Evolutionary conservation across 129 eudicot genomes (phyloP), one percentile per base, ranked within the genome.

Genomic region (Arctium minus): DNA sequence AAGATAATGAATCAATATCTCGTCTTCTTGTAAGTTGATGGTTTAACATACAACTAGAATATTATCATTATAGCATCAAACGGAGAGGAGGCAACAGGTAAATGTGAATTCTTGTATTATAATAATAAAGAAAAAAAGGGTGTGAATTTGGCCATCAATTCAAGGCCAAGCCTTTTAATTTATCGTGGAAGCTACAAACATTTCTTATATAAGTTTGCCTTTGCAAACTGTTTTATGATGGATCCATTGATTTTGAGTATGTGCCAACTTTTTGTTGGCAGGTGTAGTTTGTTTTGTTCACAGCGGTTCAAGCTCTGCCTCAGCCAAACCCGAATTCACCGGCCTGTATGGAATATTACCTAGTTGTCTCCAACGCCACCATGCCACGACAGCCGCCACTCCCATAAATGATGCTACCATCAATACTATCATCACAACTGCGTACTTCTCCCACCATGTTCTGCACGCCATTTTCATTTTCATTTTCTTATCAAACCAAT

Each of bases 281-380:
- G 22, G 15, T 53, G 18, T 3, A 53, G 15, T 53, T 15, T 53
- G 65, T 60, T 60, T n/a, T 42, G 6, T 75, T 85, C 85, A 87
- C 18, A 94, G 85, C 1, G 95, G 99, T 81, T 96, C 98, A 71
- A 96, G 96, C 86, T 96, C 99, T 87, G 92, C 96, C 82, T 96
- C 99, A 29, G 92, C 82, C 12, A 85, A 80, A 48, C 44, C 75
- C 42, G 89, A 70, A 74, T 87, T 91, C 15, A 96, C 96, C 15
- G 97, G 98, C 86, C 83, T 90, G 87, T 96, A 96, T 3, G 89
- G 80, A 79, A 76, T 29, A 5, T 53, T 60, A 42, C 84, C 64
- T 78, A 82, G 93, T 33, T 81, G 80, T 83, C 90, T 90, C 96
- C 92, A 87, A 33, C 83, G 73, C 88, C 92, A 72, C 98, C 96